phyloP scores from a whole-genome alignment of 495 filamentous ascomycete species.

The Pyrenopolyporus hunteri region DNA sequence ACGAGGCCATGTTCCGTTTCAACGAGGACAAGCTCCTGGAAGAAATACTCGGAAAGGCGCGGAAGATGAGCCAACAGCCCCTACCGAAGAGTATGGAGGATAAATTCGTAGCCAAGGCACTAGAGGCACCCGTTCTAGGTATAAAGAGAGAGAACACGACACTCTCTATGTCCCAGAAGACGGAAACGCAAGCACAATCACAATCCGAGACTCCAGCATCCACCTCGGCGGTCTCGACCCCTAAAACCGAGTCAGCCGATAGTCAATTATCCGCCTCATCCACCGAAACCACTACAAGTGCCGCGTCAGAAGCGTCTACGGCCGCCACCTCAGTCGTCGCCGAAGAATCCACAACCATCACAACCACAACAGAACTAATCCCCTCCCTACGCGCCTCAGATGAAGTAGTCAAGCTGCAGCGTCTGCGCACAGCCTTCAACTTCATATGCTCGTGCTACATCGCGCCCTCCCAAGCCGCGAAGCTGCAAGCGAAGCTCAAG shows the following conservation, averaged over 20 bases:
- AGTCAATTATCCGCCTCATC: constrained; percentile 48
- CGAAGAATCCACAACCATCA: constrained; percentile 21
- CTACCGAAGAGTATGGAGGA: constrained; percentile 86
- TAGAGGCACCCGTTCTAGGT: constrained; percentile 74
- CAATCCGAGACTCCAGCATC: constrained; percentile 37
- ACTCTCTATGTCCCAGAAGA: constrained; percentile 36
- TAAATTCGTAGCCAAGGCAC: constrained; percentile 73
- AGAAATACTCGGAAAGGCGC: constrained; percentile 73
- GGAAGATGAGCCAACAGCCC: constrained; percentile 65
- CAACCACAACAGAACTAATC: constrained; percentile 40
- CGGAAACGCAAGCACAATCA: constrained; percentile 32
- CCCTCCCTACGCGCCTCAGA: constrained; percentile 57
- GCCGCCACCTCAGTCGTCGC: constrained; percentile 50
- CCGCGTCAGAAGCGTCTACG: constrained; percentile 50
- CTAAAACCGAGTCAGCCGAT: constrained; percentile 42
- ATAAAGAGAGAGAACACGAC: constrained; percentile 57
- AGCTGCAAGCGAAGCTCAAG: constrained; percentile 57
- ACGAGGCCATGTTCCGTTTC: constrained; percentile 81
- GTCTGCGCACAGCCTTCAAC: constrained; percentile 74
- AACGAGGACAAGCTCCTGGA: constrained; percentile 70
- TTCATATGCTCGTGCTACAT: constrained; percentile 80
- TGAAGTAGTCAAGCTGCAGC: constrained; percentile 65
- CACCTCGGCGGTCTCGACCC: constrained; percentile 41
- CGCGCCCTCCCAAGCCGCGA: constrained; percentile 54
- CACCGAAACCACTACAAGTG: constrained; percentile 45